These are phyloP conservation scores for Tylopilus sp. DNA, from an alignment of 768 basidiomycete genomes.

Conservation along the genomic window DNA sequence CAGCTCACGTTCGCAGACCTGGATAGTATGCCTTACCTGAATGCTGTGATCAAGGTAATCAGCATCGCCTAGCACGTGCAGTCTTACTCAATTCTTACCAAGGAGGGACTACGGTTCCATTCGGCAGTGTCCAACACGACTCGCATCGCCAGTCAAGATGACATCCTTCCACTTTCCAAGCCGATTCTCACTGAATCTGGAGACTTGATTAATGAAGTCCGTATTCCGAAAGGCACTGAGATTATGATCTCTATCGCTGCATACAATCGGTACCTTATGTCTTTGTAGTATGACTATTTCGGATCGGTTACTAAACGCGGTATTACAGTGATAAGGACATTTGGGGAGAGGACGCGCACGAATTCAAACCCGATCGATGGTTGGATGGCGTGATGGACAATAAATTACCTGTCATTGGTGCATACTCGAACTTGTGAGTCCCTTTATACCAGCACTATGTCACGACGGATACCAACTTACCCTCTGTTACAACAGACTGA, in stretches of 20 bases:
- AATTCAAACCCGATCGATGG: constrained; percentile 15
- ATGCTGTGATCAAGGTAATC: constrained; percentile 32
- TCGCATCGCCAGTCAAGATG: constrained; percentile 48
- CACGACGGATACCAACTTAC: too few relatives aligned
- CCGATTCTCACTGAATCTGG: constrained; percentile 48
- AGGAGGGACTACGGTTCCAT: constrained; percentile 46
- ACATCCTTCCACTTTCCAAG: constrained; percentile 54
- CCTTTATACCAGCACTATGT: neutral
- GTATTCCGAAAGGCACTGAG: constrained; percentile 48
- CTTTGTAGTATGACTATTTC: too few relatives aligned
- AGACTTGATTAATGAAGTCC: constrained; percentile 38
- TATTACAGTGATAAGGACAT: constrained; percentile 14
- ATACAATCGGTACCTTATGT: constrained; percentile 61
- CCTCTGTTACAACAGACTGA: too few relatives aligned
- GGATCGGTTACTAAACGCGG: neutral
- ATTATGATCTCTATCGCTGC: constrained; percentile 48
- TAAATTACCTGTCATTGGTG: constrained; percentile 9
- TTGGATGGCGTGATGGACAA: constrained; percentile 1
- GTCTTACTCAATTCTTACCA: constrained; percentile 12
- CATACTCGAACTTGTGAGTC: constrained; percentile 9
- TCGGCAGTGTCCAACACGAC: constrained; percentile 49
- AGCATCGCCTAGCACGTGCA: neutral
- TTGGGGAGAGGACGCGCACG: constrained; percentile 26
- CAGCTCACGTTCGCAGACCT: constrained; percentile 34
- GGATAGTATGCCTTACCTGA: constrained; percentile 47